These are phyloP conservation scores for Venturia aucupariae DNA, from an alignment of 2,329 filamentous ascomycete species.

Conservation along the genomic window DNA sequence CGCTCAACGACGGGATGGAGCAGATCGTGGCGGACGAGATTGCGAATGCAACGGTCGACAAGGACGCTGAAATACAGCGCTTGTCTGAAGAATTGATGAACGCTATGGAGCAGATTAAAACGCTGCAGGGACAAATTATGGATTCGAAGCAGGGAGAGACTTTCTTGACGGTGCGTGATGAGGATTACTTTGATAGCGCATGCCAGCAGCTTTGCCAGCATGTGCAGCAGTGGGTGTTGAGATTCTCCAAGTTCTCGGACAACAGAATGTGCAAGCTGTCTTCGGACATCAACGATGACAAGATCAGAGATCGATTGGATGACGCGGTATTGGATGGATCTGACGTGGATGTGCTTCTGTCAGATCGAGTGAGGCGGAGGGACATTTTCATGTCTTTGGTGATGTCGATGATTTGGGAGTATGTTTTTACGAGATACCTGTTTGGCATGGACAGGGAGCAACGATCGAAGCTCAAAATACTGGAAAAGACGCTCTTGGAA, in stretches of 20 bases:
- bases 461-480: constrained; percentile 88
- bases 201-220: constrained; percentile 94
- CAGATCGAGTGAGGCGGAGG: constrained; percentile 76
- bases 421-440: constrained; percentile 92
- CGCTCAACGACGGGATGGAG: constrained; percentile 54
- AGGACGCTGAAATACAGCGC: constrained; percentile 72
- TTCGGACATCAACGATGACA: constrained; percentile 78
- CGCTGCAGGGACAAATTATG: constrained; percentile 51
- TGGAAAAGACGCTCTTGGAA: constrained; percentile 85
- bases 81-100: constrained; percentile 69
- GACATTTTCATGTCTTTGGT: constrained; percentile 98
- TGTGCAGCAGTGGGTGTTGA: constrained; percentile 93
- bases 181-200: constrained; percentile 90
- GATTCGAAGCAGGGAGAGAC: constrained; percentile 52
- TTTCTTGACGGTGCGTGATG: constrained; percentile 72
- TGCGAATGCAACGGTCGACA: constrained; percentile 59
- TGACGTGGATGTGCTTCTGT: constrained; percentile 80
- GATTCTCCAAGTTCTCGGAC: constrained; percentile 97
- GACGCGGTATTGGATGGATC: constrained; percentile 90
- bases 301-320: constrained; percentile 87
- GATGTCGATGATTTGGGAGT: constrained; percentile 99
- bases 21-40: constrained; percentile 53
- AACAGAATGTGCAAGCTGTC: constrained; percentile 78
- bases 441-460: constrained; percentile 99
- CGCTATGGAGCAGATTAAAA: constrained; percentile 53